A percentile compares a stretch with the other conserved stretches of the same genome.
Evolutionary conservation across 768 basidiomycete genomes (phyloP).

Genomic region (Pleurotus giganteus): DNA sequence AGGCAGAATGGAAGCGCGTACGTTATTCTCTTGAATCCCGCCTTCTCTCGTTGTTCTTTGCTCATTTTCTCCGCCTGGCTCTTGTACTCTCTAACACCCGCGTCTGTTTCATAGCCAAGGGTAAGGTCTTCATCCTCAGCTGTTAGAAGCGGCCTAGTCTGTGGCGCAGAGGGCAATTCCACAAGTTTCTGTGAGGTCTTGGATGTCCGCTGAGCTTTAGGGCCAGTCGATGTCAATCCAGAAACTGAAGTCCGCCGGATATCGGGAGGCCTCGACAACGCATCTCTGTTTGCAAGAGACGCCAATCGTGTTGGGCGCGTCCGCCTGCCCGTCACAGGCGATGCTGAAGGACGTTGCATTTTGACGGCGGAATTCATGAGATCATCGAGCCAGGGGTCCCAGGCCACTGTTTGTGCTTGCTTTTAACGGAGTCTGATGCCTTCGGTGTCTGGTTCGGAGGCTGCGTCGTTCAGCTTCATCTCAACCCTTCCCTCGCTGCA

Average conservation of each 20-base stretch:
- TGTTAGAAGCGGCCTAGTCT: conserved; percentile 65
- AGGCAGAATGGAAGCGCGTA: background rate
- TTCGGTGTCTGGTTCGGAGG: no score
- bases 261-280: background rate
- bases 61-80: conserved; percentile 87
- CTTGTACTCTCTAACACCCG: conserved; percentile 73
- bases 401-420: background rate
- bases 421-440: background rate
- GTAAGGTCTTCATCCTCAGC: conserved; percentile 48
- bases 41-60: conserved; percentile 79
- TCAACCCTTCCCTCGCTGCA: background rate
- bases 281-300: conserved; percentile 1
- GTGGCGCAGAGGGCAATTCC: conserved; percentile 84
- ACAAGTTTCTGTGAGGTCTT: conserved; percentile 93
- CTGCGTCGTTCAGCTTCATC: no score
- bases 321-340: background rate
- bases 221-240: conserved; percentile 33
- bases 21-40: conserved; percentile 41
- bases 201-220: conserved; percentile 74
- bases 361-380: background rate
- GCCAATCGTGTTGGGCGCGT: background rate
- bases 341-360: conserved; percentile 2
- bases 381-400: background rate
- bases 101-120: conserved; percentile 66
- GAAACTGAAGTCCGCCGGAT: conserved; percentile 38